These are phyloP conservation scores for Pulveroboletus sp. DNA, from an alignment of 768 basidiomycete genomes.

Conservation along the genomic window DNA sequence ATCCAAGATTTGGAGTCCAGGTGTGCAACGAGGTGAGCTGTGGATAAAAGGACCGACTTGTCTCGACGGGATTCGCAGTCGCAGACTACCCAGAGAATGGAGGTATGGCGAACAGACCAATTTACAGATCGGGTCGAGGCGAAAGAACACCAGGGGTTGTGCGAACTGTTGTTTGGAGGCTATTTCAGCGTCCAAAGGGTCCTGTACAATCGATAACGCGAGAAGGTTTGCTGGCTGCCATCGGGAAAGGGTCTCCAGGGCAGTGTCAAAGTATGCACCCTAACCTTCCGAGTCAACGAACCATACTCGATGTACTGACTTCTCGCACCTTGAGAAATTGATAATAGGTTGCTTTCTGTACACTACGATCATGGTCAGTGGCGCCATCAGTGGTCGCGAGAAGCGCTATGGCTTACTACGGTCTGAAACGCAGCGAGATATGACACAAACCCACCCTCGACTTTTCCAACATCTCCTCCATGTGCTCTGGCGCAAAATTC, in stretches of 20 bases:
- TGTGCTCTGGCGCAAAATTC: conserved; percentile 74
- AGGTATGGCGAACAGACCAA: conserved; percentile 46
- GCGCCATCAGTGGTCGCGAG: background rate
- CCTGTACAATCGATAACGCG: conserved; percentile 64
- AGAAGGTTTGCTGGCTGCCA: conserved; percentile 53
- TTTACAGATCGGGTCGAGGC: conserved; percentile 53
- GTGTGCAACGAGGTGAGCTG: conserved; percentile 32
- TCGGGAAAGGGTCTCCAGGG: conserved; percentile 55
- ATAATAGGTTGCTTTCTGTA: conserved; percentile 73
- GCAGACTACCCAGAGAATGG: conserved; percentile 49
- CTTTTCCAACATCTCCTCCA: conserved; percentile 62
- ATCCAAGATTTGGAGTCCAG: conserved; percentile 62
- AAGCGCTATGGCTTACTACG: conserved; percentile 57
- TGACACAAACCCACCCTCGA: conserved; percentile 46
- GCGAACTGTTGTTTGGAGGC: conserved; percentile 50
- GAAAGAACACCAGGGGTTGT: conserved; percentile 87
- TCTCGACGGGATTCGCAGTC: conserved; percentile 73
- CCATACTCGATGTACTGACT: background rate
- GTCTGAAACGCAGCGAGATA: conserved; percentile 73
- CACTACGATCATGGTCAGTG: conserved; percentile 33
- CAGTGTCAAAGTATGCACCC: conserved; percentile 85
- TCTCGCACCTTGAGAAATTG: conserved; percentile 68
- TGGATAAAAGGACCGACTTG: conserved; percentile 45
- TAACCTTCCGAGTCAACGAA: conserved; percentile 20
- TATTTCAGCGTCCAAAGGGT: conserved; percentile 47